Percentiles rank a stretch among this genome's conserved stretches.
phyloP scores from a whole-genome alignment of 2,329 filamentous ascomycete species.

The Elsinoe australis region DNA sequence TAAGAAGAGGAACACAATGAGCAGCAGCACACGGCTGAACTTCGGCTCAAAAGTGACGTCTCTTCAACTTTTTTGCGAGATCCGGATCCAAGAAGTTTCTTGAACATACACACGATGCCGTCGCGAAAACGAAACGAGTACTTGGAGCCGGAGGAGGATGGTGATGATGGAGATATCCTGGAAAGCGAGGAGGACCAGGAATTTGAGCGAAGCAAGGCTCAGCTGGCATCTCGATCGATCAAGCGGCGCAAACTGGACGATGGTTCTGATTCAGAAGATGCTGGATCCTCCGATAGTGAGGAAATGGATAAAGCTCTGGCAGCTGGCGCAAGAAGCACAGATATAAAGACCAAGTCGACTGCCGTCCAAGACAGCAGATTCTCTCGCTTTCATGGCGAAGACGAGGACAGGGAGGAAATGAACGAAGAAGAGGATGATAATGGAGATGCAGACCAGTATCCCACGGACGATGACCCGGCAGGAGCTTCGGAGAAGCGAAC shows the following conservation, averaged over 20 bases:
- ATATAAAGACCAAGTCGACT: constrained; percentile 13
- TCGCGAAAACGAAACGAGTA: constrained; percentile 66
- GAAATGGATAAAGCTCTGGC: constrained; percentile 20
- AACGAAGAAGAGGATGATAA: constrained; percentile 22
- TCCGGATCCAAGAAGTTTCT: not conserved
- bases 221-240: constrained; percentile 37
- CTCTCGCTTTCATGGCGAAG: constrained; percentile 7
- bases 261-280: constrained; percentile 25
- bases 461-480: constrained; percentile 24
- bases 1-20: too few relatives aligned
- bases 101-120: constrained; percentile 48
- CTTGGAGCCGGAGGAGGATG: constrained; percentile 46
- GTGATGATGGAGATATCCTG: constrained; percentile 34
- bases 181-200: constrained; percentile 39
- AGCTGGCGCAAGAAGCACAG: constrained; percentile 20
- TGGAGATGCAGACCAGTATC: constrained; percentile 21
- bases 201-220: constrained; percentile 57
- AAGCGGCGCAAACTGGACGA: constrained; percentile 58
- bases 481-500: constrained; percentile 14
- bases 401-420: constrained; percentile 12
- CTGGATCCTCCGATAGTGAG: constrained; percentile 27
- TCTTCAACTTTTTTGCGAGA: not conserved
- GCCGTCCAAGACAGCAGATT: constrained; percentile 19
- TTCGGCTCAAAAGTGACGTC: constrained; percentile 12
- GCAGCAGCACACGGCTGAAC: too few relatives aligned